Percentiles rank a stretch among this genome's conserved stretches.
phyloP scores from a whole-genome alignment of 2,329 filamentous ascomycete genomes.

The Calonectria pseudoturangicola region DNA sequence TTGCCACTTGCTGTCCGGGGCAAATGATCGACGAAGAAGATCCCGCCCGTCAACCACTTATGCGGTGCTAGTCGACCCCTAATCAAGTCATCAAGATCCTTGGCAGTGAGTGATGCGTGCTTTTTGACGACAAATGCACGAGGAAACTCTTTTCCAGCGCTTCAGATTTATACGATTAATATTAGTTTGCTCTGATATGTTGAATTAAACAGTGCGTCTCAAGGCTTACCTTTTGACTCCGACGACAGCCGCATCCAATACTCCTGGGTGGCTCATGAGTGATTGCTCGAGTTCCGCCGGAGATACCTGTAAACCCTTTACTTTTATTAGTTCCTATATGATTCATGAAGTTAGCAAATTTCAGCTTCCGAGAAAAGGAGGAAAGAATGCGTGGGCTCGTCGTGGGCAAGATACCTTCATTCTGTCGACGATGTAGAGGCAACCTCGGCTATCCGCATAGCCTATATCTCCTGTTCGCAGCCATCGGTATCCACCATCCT shows the following conservation, averaged over 20 bases:
- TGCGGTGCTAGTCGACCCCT: too few species aligned
- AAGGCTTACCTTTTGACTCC: neutral
- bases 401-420: neutral
- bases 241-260: neutral
- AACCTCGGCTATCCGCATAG: neutral
- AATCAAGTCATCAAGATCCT: too few species aligned
- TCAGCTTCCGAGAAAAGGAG: neutral
- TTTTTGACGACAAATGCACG: too few species aligned
- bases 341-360: neutral
- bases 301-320: neutral
- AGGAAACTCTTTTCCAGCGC: too few species aligned
- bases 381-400: neutral
- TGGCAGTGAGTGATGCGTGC: too few species aligned
- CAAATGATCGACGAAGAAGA: too few species aligned
- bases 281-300: neutral
- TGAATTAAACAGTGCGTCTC: too few species aligned
- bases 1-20: too few species aligned
- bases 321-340: neutral
- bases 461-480: neutral
- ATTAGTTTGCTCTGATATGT: too few species aligned
- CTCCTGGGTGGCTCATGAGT: neutral
- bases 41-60: too few species aligned
- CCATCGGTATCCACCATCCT: neutral
- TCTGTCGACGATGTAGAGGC: neutral
- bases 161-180: too few species aligned